Evolutionary conservation across 208 protist species (phyloP).

Genomic region (Leishmania lainsoni): DNA sequence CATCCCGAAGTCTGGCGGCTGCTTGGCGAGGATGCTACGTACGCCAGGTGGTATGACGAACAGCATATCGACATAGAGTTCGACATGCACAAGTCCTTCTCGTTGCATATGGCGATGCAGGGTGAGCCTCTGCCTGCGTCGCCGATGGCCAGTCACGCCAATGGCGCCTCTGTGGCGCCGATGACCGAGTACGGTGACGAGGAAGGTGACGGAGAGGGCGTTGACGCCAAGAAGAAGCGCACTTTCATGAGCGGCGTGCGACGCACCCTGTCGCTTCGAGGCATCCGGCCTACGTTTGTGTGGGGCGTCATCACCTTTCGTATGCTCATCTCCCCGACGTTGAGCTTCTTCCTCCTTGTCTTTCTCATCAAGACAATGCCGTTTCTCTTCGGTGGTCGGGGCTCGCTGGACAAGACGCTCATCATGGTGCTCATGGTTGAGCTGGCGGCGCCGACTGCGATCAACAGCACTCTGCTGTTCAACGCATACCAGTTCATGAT

Average conservation of each 20-base stretch:
- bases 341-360: constrained; percentile 56
- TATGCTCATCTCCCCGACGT: constrained; percentile 57
- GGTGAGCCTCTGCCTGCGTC: constrained; percentile 14
- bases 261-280: constrained; percentile 40
- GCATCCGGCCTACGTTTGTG: constrained; percentile 57
- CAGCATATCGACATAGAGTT: constrained; percentile 39
- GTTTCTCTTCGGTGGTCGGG: constrained; percentile 56
- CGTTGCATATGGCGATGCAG: constrained; percentile 26
- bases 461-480: constrained; percentile 79
- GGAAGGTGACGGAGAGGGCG: background rate
- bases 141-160: constrained; percentile 1
- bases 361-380: constrained; percentile 41
- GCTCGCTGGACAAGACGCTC: constrained; percentile 50
- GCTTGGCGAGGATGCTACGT: constrained; percentile 32
- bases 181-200: constrained; percentile 6
- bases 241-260: constrained; percentile 16
- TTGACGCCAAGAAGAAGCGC: background rate
- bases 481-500: constrained; percentile 66
- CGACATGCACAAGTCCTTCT: constrained; percentile 49
- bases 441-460: constrained; percentile 69
- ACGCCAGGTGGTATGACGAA: constrained; percentile 40
- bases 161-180: constrained; percentile 2
- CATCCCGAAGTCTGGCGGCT: constrained; percentile 28
- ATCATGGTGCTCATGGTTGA: constrained; percentile 76
- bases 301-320: constrained; percentile 61